phyloP scores from a whole-genome alignment of 78 protist species.

The Dictyostelium citrinum region DNA sequence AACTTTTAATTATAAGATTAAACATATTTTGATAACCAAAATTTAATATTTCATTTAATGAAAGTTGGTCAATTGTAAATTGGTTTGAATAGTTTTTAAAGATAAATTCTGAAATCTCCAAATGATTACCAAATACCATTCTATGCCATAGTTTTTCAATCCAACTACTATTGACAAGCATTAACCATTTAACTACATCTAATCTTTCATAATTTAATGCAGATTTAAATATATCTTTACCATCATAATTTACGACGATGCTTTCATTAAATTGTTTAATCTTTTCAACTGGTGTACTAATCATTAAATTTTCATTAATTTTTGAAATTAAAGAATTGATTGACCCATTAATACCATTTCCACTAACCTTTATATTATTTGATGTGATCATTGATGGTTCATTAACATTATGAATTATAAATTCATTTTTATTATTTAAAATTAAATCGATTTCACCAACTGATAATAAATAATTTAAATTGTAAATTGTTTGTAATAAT shows the following conservation, averaged over 20 bases:
- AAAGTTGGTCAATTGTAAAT: neutral
- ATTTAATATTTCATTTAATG: neutral
- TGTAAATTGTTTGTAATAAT: neutral
- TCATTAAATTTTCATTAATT: neutral
- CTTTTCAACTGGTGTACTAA: neutral
- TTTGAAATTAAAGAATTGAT: neutral
- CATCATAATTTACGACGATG: neutral
- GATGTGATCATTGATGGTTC: neutral
- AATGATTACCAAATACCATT: neutral
- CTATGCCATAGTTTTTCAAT: neutral
- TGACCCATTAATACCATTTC: neutral
- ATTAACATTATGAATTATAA: neutral
- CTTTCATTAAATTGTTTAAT: neutral
- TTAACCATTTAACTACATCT: neutral
- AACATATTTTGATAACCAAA: conserved; percentile 10
- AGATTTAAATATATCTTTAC: neutral
- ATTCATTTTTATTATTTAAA: neutral
- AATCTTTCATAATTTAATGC: neutral
- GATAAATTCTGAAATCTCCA: neutral
- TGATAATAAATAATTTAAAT: neutral
- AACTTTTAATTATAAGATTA: neutral
- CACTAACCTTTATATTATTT: neutral
- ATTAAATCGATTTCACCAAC: neutral
- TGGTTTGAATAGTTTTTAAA: neutral
- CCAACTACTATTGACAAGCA: neutral